Percentiles rank a stretch among this genome's conserved stretches.
Evolutionary conservation across 2,329 filamentous ascomycete genomes (phyloP).

Genomic region (Colletotrichum gigasporum): DNA sequence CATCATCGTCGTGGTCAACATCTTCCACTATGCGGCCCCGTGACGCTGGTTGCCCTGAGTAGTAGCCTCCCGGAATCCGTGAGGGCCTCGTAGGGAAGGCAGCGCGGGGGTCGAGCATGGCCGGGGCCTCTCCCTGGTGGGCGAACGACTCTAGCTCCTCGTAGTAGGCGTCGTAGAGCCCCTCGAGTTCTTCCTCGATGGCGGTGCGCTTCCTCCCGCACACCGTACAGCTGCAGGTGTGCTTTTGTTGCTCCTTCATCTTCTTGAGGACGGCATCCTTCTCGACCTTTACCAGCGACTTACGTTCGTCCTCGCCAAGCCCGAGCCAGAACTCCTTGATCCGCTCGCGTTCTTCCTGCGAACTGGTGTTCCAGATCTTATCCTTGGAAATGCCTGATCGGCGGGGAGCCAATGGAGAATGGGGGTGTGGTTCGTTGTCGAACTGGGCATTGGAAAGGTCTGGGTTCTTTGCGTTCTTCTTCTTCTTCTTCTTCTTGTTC

Average conservation of each 20-base stretch:
- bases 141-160: constrained; percentile 98
- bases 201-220: constrained; percentile 96
- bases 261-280: constrained; percentile 98
- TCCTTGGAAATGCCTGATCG: constrained; percentile 70
- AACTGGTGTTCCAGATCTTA: constrained; percentile 97
- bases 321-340: constrained; percentile 99
- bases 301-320: constrained; percentile 91
- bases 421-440: constrained; percentile 40
- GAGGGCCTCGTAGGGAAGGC: constrained; percentile 69
- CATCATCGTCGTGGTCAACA: constrained; percentile 63
- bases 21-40: constrained; percentile 79
- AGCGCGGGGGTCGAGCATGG: constrained; percentile 74
- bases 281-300: constrained; percentile 95
- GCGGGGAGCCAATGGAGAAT: constrained; percentile 43
- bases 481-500: constrained; percentile 75
- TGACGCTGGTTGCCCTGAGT: constrained; percentile 74
- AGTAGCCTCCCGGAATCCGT: constrained; percentile 66
- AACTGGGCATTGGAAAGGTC: constrained; percentile 38
- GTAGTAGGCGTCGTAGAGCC: constrained; percentile 98
- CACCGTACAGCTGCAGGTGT: constrained; percentile 97
- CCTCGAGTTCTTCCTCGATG: constrained; percentile 97
- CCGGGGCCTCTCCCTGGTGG: constrained; percentile 78
- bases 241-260: constrained; percentile 99
- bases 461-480: constrained; percentile 53
- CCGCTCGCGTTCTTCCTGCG: constrained; percentile 91